Conservation (phyloP, 2,329 filamentous ascomycete genomes). For the Xylariaceae sp. region DNA sequence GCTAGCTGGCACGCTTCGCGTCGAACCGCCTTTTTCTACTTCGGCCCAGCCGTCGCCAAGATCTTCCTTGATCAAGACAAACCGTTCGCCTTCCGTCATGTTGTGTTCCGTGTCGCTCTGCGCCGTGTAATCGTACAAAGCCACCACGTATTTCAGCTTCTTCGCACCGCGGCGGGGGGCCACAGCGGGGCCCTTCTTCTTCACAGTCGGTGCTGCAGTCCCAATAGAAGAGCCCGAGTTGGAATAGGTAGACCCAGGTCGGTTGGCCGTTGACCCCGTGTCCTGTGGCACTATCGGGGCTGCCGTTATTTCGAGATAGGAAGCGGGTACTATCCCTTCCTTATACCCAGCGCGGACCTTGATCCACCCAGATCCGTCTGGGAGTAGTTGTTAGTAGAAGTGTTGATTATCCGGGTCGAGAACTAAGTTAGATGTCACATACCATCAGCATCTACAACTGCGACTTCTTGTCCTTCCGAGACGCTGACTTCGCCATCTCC, state of each 20-base stretch:
- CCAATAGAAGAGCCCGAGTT: conserved; percentile 68
- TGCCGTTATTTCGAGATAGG: conserved; percentile 70
- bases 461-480: conserved; percentile 72
- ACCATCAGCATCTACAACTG: conserved; percentile 84
- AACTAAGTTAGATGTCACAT: conserved; percentile 37
- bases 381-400: conserved; percentile 27
- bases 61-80: conserved; percentile 85
- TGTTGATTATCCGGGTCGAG: background rate
- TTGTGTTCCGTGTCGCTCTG: conserved; percentile 82
- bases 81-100: conserved; percentile 86
- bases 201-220: conserved; percentile 42
- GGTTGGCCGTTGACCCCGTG: conserved; percentile 42
- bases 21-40: conserved; percentile 84
- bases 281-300: conserved; percentile 43
- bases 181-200: conserved; percentile 89
- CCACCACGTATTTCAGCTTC: conserved; percentile 90
- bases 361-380: conserved; percentile 90
- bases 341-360: conserved; percentile 71
- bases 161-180: conserved; percentile 88
- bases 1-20: conserved; percentile 87
- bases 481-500: conserved; percentile 80
- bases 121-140: conserved; percentile 86
- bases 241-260: conserved; percentile 73
- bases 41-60: conserved; percentile 94
- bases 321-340: conserved; percentile 81